A percentile compares a stretch with the other conserved stretches of the same genome.
These are phyloP conservation scores for Penicillium cosmopolitanum DNA, from an alignment of 495 filamentous ascomycete genomes.

Conservation along the genomic window DNA sequence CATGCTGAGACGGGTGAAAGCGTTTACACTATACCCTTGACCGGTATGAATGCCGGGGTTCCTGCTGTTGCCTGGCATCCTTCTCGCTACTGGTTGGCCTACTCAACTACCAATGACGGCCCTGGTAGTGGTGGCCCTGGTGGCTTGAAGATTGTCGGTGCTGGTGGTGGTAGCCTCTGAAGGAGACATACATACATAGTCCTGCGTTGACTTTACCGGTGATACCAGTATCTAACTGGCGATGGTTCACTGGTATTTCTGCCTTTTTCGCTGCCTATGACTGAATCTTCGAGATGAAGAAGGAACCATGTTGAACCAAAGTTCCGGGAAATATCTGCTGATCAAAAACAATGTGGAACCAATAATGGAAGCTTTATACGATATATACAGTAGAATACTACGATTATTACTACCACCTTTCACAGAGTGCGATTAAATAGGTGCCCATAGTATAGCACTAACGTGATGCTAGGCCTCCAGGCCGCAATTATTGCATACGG, in stretches of 20 bases:
- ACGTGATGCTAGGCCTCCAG: too few relatives aligned
- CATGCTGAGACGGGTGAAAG: constrained; percentile 89
- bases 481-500: too few relatives aligned
- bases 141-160: constrained; percentile 81
- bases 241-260: not conserved
- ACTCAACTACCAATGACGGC: constrained; percentile 78
- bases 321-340: not conserved
- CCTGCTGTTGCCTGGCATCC: constrained; percentile 89
- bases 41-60: constrained; percentile 48
- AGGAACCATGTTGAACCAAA: not conserved
- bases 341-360: not conserved
- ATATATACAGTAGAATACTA: not conserved
- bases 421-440: not conserved
- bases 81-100: constrained; percentile 84
- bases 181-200: not conserved
- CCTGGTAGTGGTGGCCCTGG: constrained; percentile 71
- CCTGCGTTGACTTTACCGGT: not conserved
- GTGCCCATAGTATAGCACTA: too few relatives aligned
- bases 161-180: constrained; percentile 46
- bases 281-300: not conserved
- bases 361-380: not conserved
- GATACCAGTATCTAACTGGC: not conserved
- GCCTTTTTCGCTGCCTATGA: not conserved
- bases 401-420: not conserved
- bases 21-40: constrained; percentile 76